These are phyloP conservation scores for Irpex sp. DNA, from an alignment of 1,284 basidiomycete species.

Conservation along the genomic window DNA sequence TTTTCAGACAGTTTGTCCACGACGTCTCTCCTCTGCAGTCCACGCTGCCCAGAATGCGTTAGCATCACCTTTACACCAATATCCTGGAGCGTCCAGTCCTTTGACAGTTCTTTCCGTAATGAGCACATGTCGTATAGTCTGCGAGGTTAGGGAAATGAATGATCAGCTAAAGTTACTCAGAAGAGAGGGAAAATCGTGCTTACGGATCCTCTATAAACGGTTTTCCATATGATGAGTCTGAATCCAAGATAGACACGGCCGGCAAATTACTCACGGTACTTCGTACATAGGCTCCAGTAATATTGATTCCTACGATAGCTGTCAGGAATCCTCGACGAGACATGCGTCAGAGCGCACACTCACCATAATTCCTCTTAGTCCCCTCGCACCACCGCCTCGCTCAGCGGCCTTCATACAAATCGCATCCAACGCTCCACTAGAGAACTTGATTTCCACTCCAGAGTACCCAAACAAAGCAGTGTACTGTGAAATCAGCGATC, in stretches of 20 bases:
- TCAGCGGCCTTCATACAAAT: slow-evolving; percentile 78
- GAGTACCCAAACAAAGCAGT: slow-evolving; percentile 78
- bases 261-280: slow-evolving; percentile 67
- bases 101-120: slow-evolving; percentile 52
- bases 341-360: slow-evolving; percentile 16
- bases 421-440: slow-evolving; percentile 68
- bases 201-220: slow-evolving; percentile 41
- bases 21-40: slow-evolving; percentile 44
- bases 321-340: not conserved
- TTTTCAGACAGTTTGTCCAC: slow-evolving; percentile 3
- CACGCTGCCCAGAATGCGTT: slow-evolving; percentile 49
- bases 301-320: slow-evolving; percentile 57
- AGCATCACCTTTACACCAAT: slow-evolving; percentile 59
- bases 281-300: slow-evolving; percentile 90
- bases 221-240: not conserved
- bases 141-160: not conserved
- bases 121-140: slow-evolving; percentile 62
- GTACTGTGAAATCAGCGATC: slow-evolving; percentile 89
- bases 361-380: slow-evolving; percentile 86
- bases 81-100: slow-evolving; percentile 47
- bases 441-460: slow-evolving; percentile 79
- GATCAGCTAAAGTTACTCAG: not conserved
- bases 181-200: slow-evolving; percentile 1
- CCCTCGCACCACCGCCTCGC: slow-evolving; percentile 86
- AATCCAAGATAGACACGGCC: not conserved